A percentile compares a stretch with the other conserved stretches of the same genome.
These are phyloP conservation scores for Colletotrichum spinosum DNA, from an alignment of 2,329 filamentous ascomycete genomes.

Conservation along the genomic window DNA sequence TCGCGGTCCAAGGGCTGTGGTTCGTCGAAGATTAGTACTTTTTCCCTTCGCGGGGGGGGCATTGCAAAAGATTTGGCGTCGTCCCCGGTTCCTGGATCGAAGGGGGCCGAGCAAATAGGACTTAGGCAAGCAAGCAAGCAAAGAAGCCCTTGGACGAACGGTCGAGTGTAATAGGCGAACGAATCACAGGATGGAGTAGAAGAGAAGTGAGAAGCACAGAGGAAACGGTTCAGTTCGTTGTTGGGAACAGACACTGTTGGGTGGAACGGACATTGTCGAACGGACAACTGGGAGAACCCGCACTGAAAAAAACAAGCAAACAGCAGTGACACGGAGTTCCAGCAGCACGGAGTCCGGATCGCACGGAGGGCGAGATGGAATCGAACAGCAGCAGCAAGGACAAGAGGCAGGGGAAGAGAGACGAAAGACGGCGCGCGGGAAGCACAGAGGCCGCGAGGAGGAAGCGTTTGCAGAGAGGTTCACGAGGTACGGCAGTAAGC, in stretches of 20 bases:
- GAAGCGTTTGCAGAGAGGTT: neutral
- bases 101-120: slow-evolving; percentile 14
- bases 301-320: neutral
- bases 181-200: neutral
- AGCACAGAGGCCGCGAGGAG: no score
- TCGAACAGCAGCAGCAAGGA: neutral
- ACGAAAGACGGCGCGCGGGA: neutral
- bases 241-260: no score
- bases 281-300: slow-evolving; percentile 3
- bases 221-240: no score
- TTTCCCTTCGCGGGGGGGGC: no score
- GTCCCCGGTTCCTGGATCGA: neutral
- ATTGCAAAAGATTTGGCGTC: neutral
- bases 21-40: neutral
- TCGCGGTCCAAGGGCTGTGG: neutral
- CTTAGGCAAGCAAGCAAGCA: neutral
- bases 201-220: neutral
- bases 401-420: neutral
- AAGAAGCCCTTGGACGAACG: neutral
- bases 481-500: neutral
- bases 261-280: neutral
- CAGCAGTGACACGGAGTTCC: neutral
- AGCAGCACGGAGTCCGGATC: neutral
- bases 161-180: neutral
- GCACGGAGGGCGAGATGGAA: slow-evolving; percentile 3